Evolutionary conservation across 1,284 basidiomycete species (phyloP).

Genomic region (Ganoderma resinaceum): DNA sequence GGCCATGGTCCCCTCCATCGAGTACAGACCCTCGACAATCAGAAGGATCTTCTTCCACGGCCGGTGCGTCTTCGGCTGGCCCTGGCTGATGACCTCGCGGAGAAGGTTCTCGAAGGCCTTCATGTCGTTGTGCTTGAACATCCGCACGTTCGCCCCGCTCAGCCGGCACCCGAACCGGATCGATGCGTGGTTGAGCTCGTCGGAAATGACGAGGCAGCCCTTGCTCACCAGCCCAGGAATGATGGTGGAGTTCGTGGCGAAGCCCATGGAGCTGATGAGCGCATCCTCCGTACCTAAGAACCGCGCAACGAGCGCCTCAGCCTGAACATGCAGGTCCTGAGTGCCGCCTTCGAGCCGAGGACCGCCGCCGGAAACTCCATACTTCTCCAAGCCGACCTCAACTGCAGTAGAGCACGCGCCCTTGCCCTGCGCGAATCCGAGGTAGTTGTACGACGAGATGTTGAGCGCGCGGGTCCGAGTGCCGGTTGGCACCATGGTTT

Average conservation of each 20-base stretch:
- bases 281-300: slow-evolving; percentile 93
- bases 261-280: slow-evolving; percentile 95
- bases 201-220: slow-evolving; percentile 95
- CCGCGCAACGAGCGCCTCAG: slow-evolving; percentile 88
- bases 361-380: slow-evolving; percentile 84
- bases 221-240: slow-evolving; percentile 93
- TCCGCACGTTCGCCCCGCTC: slow-evolving; percentile 89
- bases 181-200: slow-evolving; percentile 96
- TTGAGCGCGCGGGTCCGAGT: slow-evolving; percentile 90
- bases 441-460: slow-evolving; percentile 99
- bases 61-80: slow-evolving; percentile 95
- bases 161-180: slow-evolving; percentile 94
- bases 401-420: slow-evolving; percentile 96
- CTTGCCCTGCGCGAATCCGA: slow-evolving; percentile 95
- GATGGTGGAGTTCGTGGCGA: slow-evolving; percentile 96
- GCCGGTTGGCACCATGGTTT: slow-evolving; percentile 83
- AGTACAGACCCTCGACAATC: slow-evolving; percentile 96
- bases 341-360: slow-evolving; percentile 85
- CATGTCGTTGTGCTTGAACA: slow-evolving; percentile 99
- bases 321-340: slow-evolving; percentile 82
- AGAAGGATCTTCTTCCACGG: slow-evolving; percentile 99
- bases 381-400: slow-evolving; percentile 79
- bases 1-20: slow-evolving; percentile 96
- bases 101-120: slow-evolving; percentile 81
- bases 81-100: slow-evolving; percentile 94